Conservation (phyloP, 441 rosid genomes). For the Gossypium schwendimanii region DNA sequence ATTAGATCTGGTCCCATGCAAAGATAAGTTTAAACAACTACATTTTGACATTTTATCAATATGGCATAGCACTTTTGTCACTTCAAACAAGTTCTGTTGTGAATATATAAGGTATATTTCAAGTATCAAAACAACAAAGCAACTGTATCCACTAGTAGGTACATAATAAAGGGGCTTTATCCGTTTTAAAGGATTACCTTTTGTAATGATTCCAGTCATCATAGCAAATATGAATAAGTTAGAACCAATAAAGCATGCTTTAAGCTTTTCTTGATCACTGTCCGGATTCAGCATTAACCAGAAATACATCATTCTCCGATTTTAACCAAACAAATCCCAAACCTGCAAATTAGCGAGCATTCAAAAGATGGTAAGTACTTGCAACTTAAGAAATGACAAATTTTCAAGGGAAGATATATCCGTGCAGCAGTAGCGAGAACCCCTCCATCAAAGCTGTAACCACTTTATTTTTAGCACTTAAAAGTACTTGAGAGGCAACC, state of each 20-base stretch:
- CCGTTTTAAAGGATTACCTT: constrained; percentile 2
- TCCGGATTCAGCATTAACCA: not conserved
- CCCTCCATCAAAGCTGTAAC: not conserved
- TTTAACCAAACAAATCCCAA: not conserved
- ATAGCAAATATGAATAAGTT: not conserved
- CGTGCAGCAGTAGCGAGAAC: not conserved
- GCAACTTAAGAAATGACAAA: not conserved
- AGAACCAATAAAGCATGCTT: not conserved
- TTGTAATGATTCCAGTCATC: not conserved
- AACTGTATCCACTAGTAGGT: not conserved
- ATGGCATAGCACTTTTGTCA: not conserved
- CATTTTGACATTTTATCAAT: not conserved
- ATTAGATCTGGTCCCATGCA: constrained; percentile 3
- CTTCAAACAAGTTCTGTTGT: not conserved
- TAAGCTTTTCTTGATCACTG: not conserved
- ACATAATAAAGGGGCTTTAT: not conserved
- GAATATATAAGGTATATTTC: not conserved
- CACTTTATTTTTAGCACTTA: not conserved
- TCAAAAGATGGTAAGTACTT: not conserved
- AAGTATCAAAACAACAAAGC: not conserved
- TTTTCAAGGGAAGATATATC: not conserved
- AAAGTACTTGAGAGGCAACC: not conserved
- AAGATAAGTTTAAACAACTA: constrained; percentile 5
- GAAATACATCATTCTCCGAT: not conserved
- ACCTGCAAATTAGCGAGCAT: not conserved